Evolutionary conservation across 1,139 yeast genomes (phyloP).

Genomic region (Saccharomyces hybrid): DNA sequence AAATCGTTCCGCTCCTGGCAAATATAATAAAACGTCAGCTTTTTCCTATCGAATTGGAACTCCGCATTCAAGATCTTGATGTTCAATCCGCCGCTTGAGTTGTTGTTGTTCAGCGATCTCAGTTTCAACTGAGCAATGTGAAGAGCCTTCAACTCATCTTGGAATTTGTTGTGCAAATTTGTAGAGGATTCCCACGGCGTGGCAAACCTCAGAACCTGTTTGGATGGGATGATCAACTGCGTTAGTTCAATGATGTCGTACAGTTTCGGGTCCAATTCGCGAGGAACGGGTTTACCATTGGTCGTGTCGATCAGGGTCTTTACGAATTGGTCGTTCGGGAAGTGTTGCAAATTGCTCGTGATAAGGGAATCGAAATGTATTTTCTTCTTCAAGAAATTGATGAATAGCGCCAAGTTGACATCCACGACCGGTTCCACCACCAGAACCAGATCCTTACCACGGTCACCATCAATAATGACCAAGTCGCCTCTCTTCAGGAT

Average conservation of each 20-base stretch:
- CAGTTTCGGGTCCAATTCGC: slow-evolving; percentile 26
- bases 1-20: slow-evolving; percentile 77
- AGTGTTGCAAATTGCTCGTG: slow-evolving; percentile 25
- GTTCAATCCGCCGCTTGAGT: slow-evolving; percentile 13
- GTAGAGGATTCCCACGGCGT: slow-evolving; percentile 33
- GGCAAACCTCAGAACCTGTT: slow-evolving; percentile 58
- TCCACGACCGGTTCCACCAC: slow-evolving; percentile 60
- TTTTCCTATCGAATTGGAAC: slow-evolving; percentile 91
- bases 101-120: slow-evolving; percentile 21
- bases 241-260: slow-evolving; percentile 32
- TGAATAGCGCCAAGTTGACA: slow-evolving; percentile 68
- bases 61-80: slow-evolving; percentile 66
- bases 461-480: slow-evolving; percentile 94
- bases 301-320: slow-evolving; percentile 23
- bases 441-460: slow-evolving; percentile 86
- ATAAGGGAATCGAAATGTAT: slow-evolving; percentile 32
- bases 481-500: slow-evolving; percentile 60
- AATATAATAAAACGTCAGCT: slow-evolving; percentile 78
- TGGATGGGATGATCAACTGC: slow-evolving; percentile 39
- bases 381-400: slow-evolving; percentile 70
- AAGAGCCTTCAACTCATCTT: slow-evolving; percentile 41
- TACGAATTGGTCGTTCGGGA: slow-evolving; percentile 25
- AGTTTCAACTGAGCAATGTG: slow-evolving; percentile 34
- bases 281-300: slow-evolving; percentile 15
- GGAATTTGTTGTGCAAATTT: slow-evolving; percentile 32